Evolutionary conservation across 2,329 filamentous ascomycete species (phyloP).

Genomic region (Periglandula ipomoeae): DNA sequence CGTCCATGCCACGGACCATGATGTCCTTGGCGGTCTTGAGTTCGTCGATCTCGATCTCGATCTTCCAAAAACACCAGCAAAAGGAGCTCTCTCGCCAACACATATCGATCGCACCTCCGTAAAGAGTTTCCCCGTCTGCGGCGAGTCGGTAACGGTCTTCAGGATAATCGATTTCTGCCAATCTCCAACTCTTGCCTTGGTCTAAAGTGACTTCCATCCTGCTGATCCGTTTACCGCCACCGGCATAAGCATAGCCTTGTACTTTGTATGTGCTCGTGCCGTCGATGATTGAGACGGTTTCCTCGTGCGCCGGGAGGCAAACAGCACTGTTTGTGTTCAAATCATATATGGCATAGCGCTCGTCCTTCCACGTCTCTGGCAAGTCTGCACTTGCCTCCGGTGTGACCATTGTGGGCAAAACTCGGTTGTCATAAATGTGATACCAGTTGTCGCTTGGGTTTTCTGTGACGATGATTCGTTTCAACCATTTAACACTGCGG

Average conservation of each 20-base stretch:
- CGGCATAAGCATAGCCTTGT: conserved; percentile 79
- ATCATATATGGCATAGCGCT: conserved; percentile 88
- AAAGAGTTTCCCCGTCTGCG: conserved; percentile 53
- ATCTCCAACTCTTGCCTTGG: conserved; percentile 68
- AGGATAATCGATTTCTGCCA: conserved; percentile 71
- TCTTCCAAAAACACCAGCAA: conserved; percentile 88
- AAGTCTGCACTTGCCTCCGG: conserved; percentile 71
- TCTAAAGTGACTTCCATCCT: conserved; percentile 78
- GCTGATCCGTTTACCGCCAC: conserved; percentile 75
- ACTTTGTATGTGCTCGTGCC: conserved; percentile 50
- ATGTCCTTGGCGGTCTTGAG: conserved; percentile 60
- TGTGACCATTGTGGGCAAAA: conserved; percentile 76
- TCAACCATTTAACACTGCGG: conserved; percentile 88
- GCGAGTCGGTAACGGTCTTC: conserved; percentile 71
- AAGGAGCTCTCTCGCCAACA: conserved; percentile 73
- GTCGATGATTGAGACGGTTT: conserved; percentile 45
- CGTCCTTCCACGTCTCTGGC: conserved; percentile 74
- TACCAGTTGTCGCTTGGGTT: conserved; percentile 88
- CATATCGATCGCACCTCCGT: conserved; percentile 70
- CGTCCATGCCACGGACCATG: conserved; percentile 81
- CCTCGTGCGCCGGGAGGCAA: conserved; percentile 71
- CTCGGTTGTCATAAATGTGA: conserved; percentile 87
- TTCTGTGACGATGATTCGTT: conserved; percentile 67
- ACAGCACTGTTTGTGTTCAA: conserved; percentile 79
- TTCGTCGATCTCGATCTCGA: conserved; percentile 55